phyloP scores from a whole-genome alignment of 768 basidiomycete genomes.

The Suillus hirtellus region DNA sequence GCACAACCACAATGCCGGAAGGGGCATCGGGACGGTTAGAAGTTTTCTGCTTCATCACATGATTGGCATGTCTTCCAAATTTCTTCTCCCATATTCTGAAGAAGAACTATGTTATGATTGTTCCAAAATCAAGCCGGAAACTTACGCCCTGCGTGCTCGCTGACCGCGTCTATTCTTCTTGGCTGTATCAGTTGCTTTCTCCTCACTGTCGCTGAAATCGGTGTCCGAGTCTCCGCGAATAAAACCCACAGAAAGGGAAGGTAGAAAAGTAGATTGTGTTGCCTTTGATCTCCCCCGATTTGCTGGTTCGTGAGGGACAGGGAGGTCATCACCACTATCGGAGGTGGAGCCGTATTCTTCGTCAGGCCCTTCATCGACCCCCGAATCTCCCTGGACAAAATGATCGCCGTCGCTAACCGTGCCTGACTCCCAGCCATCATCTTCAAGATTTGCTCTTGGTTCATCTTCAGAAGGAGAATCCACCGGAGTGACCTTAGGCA shows the following conservation, averaged over 20 bases:
- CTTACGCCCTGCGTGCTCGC: slow-evolving; percentile 91
- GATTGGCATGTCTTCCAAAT: slow-evolving; percentile 88
- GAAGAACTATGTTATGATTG: slow-evolving; percentile 6
- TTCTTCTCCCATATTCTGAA: slow-evolving; percentile 97
- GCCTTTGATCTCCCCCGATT: slow-evolving; percentile 15
- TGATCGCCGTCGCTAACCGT: slow-evolving; percentile 35
- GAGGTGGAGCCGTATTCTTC: slow-evolving; percentile 39
- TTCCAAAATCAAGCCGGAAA: slow-evolving; percentile 22
- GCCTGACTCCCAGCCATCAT: slow-evolving; percentile 45
- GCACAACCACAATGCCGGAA: slow-evolving; percentile 11
- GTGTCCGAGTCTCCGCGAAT: slow-evolving; percentile 76
- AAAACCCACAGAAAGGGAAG: slow-evolving; percentile 86
- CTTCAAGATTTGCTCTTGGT: slow-evolving; percentile 24
- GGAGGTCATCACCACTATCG: slow-evolving; percentile 22
- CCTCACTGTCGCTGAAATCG: slow-evolving; percentile 71
- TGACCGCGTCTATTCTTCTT: slow-evolving; percentile 94
- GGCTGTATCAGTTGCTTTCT: slow-evolving; percentile 47
- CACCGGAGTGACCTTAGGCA: slow-evolving; percentile 13
- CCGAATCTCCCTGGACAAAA: slow-evolving; percentile 31
- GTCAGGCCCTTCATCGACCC: slow-evolving; percentile 35
- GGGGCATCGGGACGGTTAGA: slow-evolving; percentile 12
- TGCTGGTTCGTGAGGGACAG: slow-evolving; percentile 19
- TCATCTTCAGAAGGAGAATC: slow-evolving; percentile 11
- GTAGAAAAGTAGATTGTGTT: slow-evolving; percentile 69
- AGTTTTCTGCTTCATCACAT: slow-evolving; percentile 64